These are phyloP conservation scores for Neopestalotiopsis rosae DNA, from an alignment of 2,329 filamentous ascomycete species.

Conservation along the genomic window DNA sequence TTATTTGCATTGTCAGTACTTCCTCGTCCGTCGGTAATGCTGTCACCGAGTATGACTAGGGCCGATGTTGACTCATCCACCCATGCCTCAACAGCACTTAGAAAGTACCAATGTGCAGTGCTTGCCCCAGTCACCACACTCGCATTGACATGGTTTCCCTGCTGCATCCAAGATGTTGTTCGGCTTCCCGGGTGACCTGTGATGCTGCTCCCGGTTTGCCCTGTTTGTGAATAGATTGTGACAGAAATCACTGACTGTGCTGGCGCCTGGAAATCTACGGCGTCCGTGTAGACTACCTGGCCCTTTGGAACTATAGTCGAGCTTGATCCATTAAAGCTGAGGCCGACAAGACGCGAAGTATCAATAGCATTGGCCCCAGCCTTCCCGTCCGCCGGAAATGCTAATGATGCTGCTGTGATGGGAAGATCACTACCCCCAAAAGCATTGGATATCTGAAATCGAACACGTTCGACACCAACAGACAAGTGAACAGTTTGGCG, in stretches of 20 bases:
- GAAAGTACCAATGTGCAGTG: slow-evolving; percentile 59
- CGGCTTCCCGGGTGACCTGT: slow-evolving; percentile 70
- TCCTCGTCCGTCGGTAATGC: slow-evolving; percentile 71
- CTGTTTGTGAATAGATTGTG: slow-evolving; percentile 60
- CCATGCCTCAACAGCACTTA: slow-evolving; percentile 64
- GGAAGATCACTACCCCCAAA: slow-evolving; percentile 66
- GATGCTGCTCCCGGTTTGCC: slow-evolving; percentile 61
- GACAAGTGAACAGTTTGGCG: slow-evolving; percentile 70
- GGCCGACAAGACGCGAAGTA: slow-evolving; percentile 51
- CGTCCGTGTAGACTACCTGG: slow-evolving; percentile 65
- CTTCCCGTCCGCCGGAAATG: slow-evolving; percentile 57
- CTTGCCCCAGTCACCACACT: slow-evolving; percentile 48
- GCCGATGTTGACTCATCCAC: slow-evolving; percentile 47
- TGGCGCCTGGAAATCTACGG: slow-evolving; percentile 58
- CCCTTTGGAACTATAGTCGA: slow-evolving; percentile 60
- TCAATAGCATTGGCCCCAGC: slow-evolving; percentile 61
- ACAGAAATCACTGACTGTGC: slow-evolving; percentile 60
- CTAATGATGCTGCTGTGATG: slow-evolving; percentile 63
- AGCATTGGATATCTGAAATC: slow-evolving; percentile 68
- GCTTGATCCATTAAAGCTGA: slow-evolving; percentile 63
- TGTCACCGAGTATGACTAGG: slow-evolving; percentile 65
- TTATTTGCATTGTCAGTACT: slow-evolving; percentile 66
- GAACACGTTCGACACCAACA: slow-evolving; percentile 59
- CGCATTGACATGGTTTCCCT: slow-evolving; percentile 60
- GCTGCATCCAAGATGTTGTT: slow-evolving; percentile 64